Evolutionary conservation across 2,329 filamentous ascomycete genomes (phyloP).

Genomic region (Dothidotthia symphoricarpi): DNA sequence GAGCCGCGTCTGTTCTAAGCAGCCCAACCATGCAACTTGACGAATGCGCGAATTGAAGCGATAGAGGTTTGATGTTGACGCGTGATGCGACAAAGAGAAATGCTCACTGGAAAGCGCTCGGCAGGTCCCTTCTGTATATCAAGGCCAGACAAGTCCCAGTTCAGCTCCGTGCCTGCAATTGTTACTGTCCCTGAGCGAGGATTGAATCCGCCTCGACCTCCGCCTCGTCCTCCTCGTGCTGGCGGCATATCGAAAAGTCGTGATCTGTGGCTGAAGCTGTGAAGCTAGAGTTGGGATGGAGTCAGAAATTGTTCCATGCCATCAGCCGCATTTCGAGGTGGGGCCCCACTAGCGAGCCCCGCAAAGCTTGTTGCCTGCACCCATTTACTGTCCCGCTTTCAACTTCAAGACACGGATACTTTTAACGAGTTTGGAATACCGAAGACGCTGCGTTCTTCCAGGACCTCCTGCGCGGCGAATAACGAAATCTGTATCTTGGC

Average conservation of each 20-base stretch:
- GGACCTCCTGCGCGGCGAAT: no score
- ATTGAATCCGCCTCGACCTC: conserved; percentile 31
- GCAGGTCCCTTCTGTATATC: conserved; percentile 42
- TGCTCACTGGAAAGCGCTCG: conserved; percentile 44
- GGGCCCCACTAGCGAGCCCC: conserved; percentile 13
- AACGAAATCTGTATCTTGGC: no score
- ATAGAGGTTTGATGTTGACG: conserved; percentile 1
- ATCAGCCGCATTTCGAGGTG: conserved; percentile 16
- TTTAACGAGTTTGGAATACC: no score
- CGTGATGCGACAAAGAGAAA: conserved; percentile 1
- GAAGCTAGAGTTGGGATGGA: background rate
- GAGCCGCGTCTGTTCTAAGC: background rate
- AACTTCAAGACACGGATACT: no score
- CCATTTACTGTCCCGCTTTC: no score
- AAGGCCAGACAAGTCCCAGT: conserved; percentile 43
- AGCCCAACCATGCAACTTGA: background rate
- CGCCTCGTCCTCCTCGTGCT: conserved; percentile 34
- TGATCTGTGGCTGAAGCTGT: background rate
- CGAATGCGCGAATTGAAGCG: background rate
- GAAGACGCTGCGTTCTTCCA: no score
- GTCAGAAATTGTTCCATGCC: conserved; percentile 14
- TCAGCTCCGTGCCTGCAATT: conserved; percentile 46
- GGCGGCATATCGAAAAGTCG: conserved; percentile 17
- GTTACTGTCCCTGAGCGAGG: conserved; percentile 36
- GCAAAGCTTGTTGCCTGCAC: no score